These are phyloP conservation scores for Paxillus ammoniavirescens DNA, from an alignment of 768 basidiomycete genomes.

Conservation along the genomic window DNA sequence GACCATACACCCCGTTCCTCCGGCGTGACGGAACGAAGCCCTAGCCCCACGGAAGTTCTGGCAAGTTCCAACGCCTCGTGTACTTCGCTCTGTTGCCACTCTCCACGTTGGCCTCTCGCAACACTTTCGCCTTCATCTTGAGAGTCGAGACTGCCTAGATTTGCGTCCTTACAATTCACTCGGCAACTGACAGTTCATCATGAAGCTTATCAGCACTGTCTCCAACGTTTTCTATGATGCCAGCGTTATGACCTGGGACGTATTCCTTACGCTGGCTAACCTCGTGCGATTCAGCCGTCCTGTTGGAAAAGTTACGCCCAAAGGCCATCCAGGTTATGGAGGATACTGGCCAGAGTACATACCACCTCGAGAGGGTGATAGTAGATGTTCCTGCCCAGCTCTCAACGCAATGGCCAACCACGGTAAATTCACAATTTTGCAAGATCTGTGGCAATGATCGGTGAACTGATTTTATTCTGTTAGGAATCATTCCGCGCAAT, in stretches of 20 bases:
- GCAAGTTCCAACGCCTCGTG: too few species aligned
- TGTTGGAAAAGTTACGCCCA: slow-evolving; percentile 54
- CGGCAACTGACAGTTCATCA: neutral
- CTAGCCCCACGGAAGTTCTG: too few species aligned
- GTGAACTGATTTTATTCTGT: neutral
- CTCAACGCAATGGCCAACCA: slow-evolving; percentile 84
- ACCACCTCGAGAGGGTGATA: slow-evolving; percentile 59
- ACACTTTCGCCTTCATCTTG: too few species aligned
- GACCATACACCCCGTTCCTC: too few species aligned
- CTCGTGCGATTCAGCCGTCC: slow-evolving; percentile 19
- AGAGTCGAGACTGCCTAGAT: too few species aligned
- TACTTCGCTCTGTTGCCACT: too few species aligned
- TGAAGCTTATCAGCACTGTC: slow-evolving; percentile 12
- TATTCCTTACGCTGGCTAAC: slow-evolving; percentile 17
- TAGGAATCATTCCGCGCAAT: slow-evolving; percentile 51
- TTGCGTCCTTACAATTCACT: too few species aligned
- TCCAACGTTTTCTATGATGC: slow-evolving; percentile 8
- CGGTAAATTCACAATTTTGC: slow-evolving; percentile 40
- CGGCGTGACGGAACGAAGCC: too few species aligned
- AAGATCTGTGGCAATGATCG: neutral
- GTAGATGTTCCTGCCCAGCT: slow-evolving; percentile 71
- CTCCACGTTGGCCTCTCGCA: too few species aligned
- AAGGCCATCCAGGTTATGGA: slow-evolving; percentile 54
- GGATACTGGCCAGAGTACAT: slow-evolving; percentile 72
- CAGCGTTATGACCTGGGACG: slow-evolving; percentile 19